These are phyloP conservation scores for Hypoxylon rickii DNA, from an alignment of 495 filamentous ascomycete species.

Conservation along the genomic window DNA sequence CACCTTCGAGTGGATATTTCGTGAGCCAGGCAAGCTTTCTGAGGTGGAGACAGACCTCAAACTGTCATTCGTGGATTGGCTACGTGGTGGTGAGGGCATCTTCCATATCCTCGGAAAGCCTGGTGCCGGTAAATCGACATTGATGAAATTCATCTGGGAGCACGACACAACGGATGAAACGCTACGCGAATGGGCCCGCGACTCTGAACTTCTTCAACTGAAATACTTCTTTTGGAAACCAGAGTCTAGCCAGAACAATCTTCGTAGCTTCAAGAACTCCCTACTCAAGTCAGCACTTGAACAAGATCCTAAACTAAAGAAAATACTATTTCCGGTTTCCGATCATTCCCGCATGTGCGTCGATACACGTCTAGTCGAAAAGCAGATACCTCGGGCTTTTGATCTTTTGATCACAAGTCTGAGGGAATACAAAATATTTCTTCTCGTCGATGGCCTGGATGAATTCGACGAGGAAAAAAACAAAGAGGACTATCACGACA, in stretches of 20 bases:
- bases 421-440: not conserved
- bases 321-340: not conserved
- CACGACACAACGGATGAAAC: not conserved
- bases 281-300: slow-evolving; percentile 3
- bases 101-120: slow-evolving; percentile 19
- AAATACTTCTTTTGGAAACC: slow-evolving; percentile 16
- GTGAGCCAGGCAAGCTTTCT: slow-evolving; percentile 5
- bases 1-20: slow-evolving; percentile 10
- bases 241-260: not conserved
- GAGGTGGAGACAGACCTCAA: not conserved
- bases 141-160: slow-evolving; percentile 14
- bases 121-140: too few species aligned
- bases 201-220: slow-evolving; percentile 4
- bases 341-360: not conserved
- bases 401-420: not conserved
- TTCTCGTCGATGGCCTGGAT: slow-evolving; percentile 12
- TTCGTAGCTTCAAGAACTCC: not conserved
- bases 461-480: slow-evolving; percentile 9
- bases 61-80: slow-evolving; percentile 7
- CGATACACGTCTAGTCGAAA: not conserved
- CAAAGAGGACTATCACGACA: slow-evolving; percentile 1
- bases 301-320: slow-evolving; percentile 5
- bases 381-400: not conserved
- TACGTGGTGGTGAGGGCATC: not conserved
- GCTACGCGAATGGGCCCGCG: not conserved